Conservation (phyloP, 495 filamentous ascomycete genomes). For the Tuber magnatum region DNA sequence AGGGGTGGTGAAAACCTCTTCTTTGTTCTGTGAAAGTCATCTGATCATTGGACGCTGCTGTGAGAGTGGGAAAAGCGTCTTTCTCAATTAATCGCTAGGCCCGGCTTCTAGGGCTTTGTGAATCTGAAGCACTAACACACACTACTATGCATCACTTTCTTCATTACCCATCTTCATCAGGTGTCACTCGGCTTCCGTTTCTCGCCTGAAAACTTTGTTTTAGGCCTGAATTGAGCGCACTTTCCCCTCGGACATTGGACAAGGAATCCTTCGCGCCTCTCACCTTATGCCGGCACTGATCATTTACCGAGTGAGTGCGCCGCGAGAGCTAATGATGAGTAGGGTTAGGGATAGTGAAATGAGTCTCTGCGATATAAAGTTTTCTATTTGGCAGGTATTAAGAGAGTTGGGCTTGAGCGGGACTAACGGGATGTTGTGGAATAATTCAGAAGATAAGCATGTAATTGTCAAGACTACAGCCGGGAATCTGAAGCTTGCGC, state of each 20-base stretch:
- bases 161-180: background rate
- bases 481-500: no score
- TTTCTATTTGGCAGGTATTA: no score
- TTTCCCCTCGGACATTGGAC: background rate
- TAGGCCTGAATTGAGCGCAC: background rate
- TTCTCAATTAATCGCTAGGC: background rate
- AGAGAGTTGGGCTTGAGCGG: no score
- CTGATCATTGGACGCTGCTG: background rate
- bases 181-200: background rate
- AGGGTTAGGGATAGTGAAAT: no score
- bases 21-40: background rate
- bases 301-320: no score
- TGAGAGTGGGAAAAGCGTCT: background rate
- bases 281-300: no score
- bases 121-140: background rate
- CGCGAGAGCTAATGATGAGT: no score
- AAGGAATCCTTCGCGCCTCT: no score
- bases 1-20: background rate
- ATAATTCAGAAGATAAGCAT: no score
- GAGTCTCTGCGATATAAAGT: no score
- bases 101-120: background rate
- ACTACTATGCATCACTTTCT: background rate
- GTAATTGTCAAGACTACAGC: no score
- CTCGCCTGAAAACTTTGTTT: background rate
- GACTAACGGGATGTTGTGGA: no score